Base-by-base conservation (phyloP, 306 rosid species). In the Ormosia emarginata region DNA sequence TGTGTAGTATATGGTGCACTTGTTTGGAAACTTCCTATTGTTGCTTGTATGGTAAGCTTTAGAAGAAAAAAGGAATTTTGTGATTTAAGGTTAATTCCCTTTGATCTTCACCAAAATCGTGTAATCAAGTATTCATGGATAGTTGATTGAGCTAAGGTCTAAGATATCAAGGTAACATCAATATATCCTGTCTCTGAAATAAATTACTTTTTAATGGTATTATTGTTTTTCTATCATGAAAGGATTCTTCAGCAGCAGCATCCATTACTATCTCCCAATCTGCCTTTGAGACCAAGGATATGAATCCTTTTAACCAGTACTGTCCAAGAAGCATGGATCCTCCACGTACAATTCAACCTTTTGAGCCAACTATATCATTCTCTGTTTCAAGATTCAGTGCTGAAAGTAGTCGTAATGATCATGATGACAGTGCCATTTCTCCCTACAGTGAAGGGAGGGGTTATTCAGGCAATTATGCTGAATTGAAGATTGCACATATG, bases 211-310 rank as follows among this genome's bases (percentile, higher is more conserved):
- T 29, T 78, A 4, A 32, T 72, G 61, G 12, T 81, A 71, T n/a
- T 79, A 7, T 53, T 80, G 13, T 55, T 71, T 81, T 83, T 83
- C 41, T 83, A 43, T 57, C 81, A 67, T 87, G 90, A 64, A 88
- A 94, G 97, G 94, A 85, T 62, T 86, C 87, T 75, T 89, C 85
- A 0, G 90, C 69, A 58, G 86, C 85, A 37, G 88, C 85, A 12
- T 80, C 88, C 37, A 9, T 84, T 47, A 63, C 63, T 71, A 24
- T 90, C 50, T 77, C 55, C 62, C 78, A 18, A 14, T 79, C 82
- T 29, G 78, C 82, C 79, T 75, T 18, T 46, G 85, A 68, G 79
- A 84, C 79, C 69, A 74, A 79, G 71, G 89, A 85, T 82, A 76
- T 40, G 15, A 50, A 57, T 57, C 70, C 75, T 62, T 34, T 55